Evolutionary conservation across 306 rosid genomes (phyloP), one percentile per base, ranked within the genome.

Genomic region (Cyclanthera cordifolia): DNA sequence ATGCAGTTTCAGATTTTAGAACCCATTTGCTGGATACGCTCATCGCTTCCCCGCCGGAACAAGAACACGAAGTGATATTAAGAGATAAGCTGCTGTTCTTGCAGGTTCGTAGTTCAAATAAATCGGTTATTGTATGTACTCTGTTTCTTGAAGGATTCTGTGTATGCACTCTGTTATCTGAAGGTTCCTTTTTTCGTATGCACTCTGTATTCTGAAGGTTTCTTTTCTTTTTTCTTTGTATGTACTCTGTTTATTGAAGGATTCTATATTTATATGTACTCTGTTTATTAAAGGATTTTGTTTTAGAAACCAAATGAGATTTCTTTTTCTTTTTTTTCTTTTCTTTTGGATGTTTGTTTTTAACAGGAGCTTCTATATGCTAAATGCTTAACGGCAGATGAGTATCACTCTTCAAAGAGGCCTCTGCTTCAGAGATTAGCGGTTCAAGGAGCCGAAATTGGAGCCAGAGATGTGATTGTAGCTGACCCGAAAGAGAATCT

Each of bases 391-490:
- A 77, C 95, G 12, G 83, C 74, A 75, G 97, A 93, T 9, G 95
- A 93, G 24, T 93, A 93, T 39, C 91, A 93, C 75, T 82, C 90
- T 68, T 90, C 90, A 2, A 93, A 93, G 49, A 88, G 96, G 82
- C 95, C 95, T 25, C 76, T 93, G 78, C 77, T 88, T 1, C 97
- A 90, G 75, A 81, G 99, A 64, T 50, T 90, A 48, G 95, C 91
- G 7, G 85, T 80, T 34, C 91, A 90, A 80, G 96, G 95, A 73
- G 88, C 82, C 60, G 86, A 93, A 71, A 83, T 93, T 70, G 91
- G 83, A 19, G 85, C 95, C 25, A 85, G 73, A 46, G 95, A 90
- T 73, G 88, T 88, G 50, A 82, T 87, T 9, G 76, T 73, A 12
- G 84, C 77, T 39, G 82, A 56, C 34, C 15, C 75, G 56, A 43